Evolutionary conservation across 2,329 filamentous ascomycete genomes (phyloP).

Genomic region (Aspergillus tanneri): DNA sequence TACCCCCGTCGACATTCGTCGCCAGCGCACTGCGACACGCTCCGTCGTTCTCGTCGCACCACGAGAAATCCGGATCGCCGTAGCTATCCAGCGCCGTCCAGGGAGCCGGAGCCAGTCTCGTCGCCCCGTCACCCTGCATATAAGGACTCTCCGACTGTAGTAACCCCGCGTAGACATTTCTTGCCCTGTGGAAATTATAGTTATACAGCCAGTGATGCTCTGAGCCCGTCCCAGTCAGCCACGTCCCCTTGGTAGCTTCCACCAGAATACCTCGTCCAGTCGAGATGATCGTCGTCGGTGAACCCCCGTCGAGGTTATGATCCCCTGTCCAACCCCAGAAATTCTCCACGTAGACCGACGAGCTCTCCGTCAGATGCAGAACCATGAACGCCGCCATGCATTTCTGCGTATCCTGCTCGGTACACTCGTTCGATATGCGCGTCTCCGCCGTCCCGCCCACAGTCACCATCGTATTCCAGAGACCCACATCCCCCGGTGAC

Average conservation of each 20-base stretch:
- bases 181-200: slow-evolving; percentile 47
- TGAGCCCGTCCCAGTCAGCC: slow-evolving; percentile 48
- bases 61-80: slow-evolving; percentile 34
- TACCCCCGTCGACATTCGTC: slow-evolving; percentile 33
- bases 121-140: slow-evolving; percentile 33
- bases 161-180: slow-evolving; percentile 44
- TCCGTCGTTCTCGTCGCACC: slow-evolving; percentile 28
- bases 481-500: slow-evolving; percentile 50
- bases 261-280: slow-evolving; percentile 44
- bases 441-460: slow-evolving; percentile 50
- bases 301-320: slow-evolving; percentile 49
- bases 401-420: slow-evolving; percentile 31
- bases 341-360: slow-evolving; percentile 57
- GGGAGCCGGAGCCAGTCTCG: slow-evolving; percentile 28
- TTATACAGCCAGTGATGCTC: slow-evolving; percentile 52
- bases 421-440: slow-evolving; percentile 42
- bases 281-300: slow-evolving; percentile 32
- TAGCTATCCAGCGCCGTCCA: slow-evolving; percentile 27
- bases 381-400: slow-evolving; percentile 54
- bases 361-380: slow-evolving; percentile 51
- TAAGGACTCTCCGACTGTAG: slow-evolving; percentile 38
- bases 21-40: slow-evolving; percentile 32
- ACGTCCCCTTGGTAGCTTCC: slow-evolving; percentile 44
- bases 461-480: slow-evolving; percentile 50
- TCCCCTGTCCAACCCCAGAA: slow-evolving; percentile 52